Conservation (phyloP, 495 filamentous ascomycete species). For the Cenococcum geophilum region DNA sequence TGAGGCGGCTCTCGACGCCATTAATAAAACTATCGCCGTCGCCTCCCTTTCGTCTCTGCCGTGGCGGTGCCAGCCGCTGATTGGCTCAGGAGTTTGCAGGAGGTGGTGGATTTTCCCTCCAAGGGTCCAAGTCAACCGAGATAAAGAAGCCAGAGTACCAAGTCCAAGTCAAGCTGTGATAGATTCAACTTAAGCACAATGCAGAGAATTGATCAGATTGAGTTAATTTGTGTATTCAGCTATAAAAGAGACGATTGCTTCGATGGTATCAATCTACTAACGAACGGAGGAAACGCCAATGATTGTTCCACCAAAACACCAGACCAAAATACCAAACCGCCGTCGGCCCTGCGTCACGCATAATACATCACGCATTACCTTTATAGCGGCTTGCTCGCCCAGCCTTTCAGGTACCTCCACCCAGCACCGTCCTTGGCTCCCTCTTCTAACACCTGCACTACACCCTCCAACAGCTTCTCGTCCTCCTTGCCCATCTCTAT, state of each 20-base stretch:
- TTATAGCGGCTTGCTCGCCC: slow-evolving; percentile 63
- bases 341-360: slow-evolving; percentile 3
- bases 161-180: neutral
- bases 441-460: slow-evolving; percentile 78
- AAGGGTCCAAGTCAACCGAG: no score
- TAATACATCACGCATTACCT: slow-evolving; percentile 8
- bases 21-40: no score
- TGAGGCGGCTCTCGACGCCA: no score
- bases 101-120: no score
- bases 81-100: no score
- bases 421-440: slow-evolving; percentile 69
- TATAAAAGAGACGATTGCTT: slow-evolving; percentile 5
- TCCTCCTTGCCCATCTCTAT: slow-evolving; percentile 69
- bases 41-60: no score
- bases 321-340: neutral
- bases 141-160: no score
- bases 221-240: neutral
- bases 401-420: slow-evolving; percentile 83
- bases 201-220: neutral
- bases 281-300: neutral
- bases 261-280: slow-evolving; percentile 8
- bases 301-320: slow-evolving; percentile 20
- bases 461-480: slow-evolving; percentile 61
- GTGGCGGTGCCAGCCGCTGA: no score
- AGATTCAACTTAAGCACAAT: neutral